These are phyloP conservation scores for Zostera marina DNA, from an alignment of 116 monocot species.

Conservation along the genomic window DNA sequence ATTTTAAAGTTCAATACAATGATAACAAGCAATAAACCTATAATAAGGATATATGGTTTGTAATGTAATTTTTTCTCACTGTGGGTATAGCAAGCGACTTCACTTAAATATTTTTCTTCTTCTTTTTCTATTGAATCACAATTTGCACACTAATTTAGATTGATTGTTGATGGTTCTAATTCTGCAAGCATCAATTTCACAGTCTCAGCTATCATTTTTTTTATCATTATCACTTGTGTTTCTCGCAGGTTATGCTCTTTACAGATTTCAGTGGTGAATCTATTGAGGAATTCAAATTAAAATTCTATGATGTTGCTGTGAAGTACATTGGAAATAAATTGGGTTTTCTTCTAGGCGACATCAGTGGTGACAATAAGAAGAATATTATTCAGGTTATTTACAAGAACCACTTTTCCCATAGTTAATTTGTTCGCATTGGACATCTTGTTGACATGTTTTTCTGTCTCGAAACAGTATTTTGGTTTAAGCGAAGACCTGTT, in stretches of 20 bases:
- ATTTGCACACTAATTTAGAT: too few relatives aligned
- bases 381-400: constrained; percentile 63
- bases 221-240: not conserved
- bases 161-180: not conserved
- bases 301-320: constrained; percentile 38
- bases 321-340: constrained; percentile 39
- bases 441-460: constrained; percentile 2
- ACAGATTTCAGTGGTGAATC: constrained; percentile 38
- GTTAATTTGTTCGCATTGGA: not conserved
- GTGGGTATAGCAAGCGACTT: too few relatives aligned
- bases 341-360: constrained; percentile 70
- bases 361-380: constrained; percentile 49
- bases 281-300: constrained; percentile 54
- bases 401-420: not conserved
- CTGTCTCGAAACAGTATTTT: constrained; percentile 42
- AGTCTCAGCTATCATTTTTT: not conserved
- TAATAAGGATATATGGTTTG: too few relatives aligned
- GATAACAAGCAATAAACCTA: too few relatives aligned
- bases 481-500: constrained; percentile 55
- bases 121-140: too few relatives aligned
- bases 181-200: not conserved
- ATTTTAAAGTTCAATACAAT: too few relatives aligned
- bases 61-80: too few relatives aligned
- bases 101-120: too few relatives aligned
- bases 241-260: constrained; percentile 58